Evolutionary conservation across 148 eudicot species (phyloP).

Genomic region (Heliamphora exappendiculata): DNA sequence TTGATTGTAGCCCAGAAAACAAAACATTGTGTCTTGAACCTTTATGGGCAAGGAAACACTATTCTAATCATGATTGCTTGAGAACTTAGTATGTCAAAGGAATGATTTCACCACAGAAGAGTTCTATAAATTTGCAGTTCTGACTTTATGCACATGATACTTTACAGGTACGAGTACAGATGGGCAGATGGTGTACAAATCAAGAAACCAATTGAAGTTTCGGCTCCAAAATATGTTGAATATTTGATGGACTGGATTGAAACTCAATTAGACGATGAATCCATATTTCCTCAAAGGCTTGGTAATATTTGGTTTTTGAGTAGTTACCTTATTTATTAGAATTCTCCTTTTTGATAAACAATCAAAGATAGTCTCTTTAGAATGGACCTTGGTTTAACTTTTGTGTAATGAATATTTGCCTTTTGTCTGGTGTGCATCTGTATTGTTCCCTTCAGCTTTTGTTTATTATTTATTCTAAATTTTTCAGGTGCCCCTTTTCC

Average conservation of each 20-base stretch:
- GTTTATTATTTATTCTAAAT: not conserved
- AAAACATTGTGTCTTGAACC: not conserved
- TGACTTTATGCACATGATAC: conserved; percentile 11
- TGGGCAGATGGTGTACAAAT: conserved; percentile 98
- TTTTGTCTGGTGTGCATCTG: not conserved
- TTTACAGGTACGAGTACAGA: conserved; percentile 80
- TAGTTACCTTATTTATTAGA: not conserved
- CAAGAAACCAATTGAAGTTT: conserved; percentile 96
- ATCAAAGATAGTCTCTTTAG: not conserved
- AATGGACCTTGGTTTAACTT: not conserved
- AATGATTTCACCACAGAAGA: not conserved
- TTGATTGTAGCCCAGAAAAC: not conserved
- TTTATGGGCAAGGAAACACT: not conserved
- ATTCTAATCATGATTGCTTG: not conserved
- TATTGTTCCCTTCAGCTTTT: not conserved
- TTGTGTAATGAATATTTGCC: not conserved
- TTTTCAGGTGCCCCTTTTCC: conserved; percentile 93
- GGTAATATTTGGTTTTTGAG: conserved; percentile 37
- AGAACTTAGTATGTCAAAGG: not conserved
- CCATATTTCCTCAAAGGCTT: conserved; percentile 87
- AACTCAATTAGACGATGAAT: conserved; percentile 87
- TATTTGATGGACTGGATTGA: conserved; percentile 98
- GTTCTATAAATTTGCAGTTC: not conserved
- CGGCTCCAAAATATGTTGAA: conserved; percentile 96
- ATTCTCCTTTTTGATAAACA: not conserved